Percentiles rank a stretch among this genome's conserved stretches.
Evolutionary conservation across 2,329 filamentous ascomycete genomes (phyloP).

Genomic region (Apiospora saccharicola): DNA sequence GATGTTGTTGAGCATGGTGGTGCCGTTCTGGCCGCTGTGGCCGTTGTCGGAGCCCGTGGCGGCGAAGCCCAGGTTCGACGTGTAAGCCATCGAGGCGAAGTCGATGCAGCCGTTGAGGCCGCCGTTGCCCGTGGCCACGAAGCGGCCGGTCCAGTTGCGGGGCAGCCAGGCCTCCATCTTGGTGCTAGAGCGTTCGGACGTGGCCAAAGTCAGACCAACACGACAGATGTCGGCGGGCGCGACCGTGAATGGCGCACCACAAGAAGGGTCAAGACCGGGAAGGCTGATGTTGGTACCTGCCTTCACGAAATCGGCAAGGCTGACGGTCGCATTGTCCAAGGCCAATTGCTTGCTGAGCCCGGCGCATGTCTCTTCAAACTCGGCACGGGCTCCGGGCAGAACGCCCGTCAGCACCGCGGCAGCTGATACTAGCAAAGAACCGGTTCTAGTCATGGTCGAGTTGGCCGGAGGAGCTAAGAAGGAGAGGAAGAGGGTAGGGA

Average conservation of each 20-base stretch:
- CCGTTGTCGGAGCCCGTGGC: slow-evolving; percentile 22
- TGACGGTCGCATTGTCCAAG: slow-evolving; percentile 44
- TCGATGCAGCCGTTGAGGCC: slow-evolving; percentile 22
- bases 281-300: slow-evolving; percentile 49
- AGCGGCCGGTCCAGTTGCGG: slow-evolving; percentile 23
- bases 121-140: slow-evolving; percentile 23
- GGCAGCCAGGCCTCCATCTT: slow-evolving; percentile 24
- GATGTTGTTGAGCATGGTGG: slow-evolving; percentile 43
- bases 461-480: not conserved
- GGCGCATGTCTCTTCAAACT: slow-evolving; percentile 30
- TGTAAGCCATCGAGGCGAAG: slow-evolving; percentile 21
- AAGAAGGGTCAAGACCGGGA: slow-evolving; percentile 47
- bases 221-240: slow-evolving; percentile 37
- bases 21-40: slow-evolving; percentile 22
- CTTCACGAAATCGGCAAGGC: slow-evolving; percentile 46
- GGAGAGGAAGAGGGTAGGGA: not conserved
- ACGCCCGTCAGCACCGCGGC: slow-evolving; percentile 10
- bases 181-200: slow-evolving; percentile 17
- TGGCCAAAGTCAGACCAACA: slow-evolving; percentile 28
- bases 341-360: slow-evolving; percentile 40
- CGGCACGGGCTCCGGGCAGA: not conserved
- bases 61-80: slow-evolving; percentile 11
- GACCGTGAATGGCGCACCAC: slow-evolving; percentile 32
- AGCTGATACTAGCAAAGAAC: slow-evolving; percentile 16
- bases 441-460: slow-evolving; percentile 16